These are phyloP conservation scores for Holtermanniella nyarrowii DNA, from an alignment of 768 basidiomycete species.

Conservation along the genomic window DNA sequence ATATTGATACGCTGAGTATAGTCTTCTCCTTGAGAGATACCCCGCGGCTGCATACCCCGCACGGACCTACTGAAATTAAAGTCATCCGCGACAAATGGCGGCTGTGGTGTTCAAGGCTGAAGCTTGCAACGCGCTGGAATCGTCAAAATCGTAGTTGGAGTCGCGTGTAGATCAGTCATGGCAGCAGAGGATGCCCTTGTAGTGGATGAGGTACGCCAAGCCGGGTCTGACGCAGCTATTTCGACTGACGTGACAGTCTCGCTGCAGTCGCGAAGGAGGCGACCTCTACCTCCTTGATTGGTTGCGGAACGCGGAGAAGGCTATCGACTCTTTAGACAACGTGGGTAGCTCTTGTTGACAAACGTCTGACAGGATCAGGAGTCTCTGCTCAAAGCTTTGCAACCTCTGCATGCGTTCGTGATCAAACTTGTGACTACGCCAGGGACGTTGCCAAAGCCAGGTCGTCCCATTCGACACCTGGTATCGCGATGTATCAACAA, in stretches of 20 bases:
- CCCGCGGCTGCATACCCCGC: too few species aligned
- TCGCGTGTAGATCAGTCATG: too few species aligned
- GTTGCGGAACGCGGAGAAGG: conserved; percentile 31
- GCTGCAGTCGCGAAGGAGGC: conserved; percentile 28
- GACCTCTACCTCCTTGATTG: conserved; percentile 34
- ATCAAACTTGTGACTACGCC: conserved; percentile 51
- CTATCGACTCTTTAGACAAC: conserved; percentile 22
- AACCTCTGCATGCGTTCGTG: conserved; percentile 27
- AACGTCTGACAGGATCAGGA: conserved; percentile 5
- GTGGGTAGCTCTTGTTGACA: conserved; percentile 5
- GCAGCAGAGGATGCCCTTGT: background rate
- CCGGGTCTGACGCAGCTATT: too few species aligned
- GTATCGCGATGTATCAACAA: conserved; percentile 64
- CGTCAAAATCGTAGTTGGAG: too few species aligned
- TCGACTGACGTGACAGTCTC: conserved; percentile 10
- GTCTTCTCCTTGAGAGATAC: too few species aligned
- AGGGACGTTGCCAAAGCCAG: conserved; percentile 62
- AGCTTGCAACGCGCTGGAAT: too few species aligned
- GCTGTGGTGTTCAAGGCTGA: too few species aligned
- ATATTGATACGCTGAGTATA: too few species aligned
- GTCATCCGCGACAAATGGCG: too few species aligned
- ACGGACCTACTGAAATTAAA: too few species aligned
- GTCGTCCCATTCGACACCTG: conserved; percentile 71
- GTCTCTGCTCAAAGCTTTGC: conserved; percentile 15
- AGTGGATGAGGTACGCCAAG: conserved; percentile 5